Evolutionary conservation across 192 early-diverging fungal genomes (phyloP).

Genomic region (Thamnidium elegans): DNA sequence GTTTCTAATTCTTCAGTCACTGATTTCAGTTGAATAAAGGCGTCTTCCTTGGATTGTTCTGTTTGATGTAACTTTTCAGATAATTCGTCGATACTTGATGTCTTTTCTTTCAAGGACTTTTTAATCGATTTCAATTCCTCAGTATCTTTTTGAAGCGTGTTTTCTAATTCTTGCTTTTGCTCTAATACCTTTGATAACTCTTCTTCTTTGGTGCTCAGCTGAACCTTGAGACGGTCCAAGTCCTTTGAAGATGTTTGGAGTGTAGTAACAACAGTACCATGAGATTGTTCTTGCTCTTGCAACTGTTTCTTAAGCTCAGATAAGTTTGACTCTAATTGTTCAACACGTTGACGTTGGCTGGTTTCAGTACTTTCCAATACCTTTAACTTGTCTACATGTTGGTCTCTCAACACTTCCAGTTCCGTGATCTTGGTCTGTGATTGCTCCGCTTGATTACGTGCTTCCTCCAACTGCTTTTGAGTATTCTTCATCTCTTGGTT

Average conservation of each 20-base stretch:
- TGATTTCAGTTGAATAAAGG: background rate
- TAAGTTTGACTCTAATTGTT: background rate
- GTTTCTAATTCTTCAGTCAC: background rate
- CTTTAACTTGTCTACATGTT: background rate
- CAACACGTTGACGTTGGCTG: too few species aligned
- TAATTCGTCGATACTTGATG: background rate
- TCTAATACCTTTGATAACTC: background rate
- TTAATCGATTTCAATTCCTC: background rate
- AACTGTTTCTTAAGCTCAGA: background rate
- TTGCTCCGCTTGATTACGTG: background rate
- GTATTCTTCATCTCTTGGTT: background rate
- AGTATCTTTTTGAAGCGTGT: background rate
- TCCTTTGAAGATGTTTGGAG: background rate
- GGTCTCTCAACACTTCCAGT: background rate
- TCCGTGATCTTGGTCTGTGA: background rate
- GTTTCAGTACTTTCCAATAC: background rate
- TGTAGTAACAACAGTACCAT: too few species aligned
- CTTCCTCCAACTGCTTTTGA: background rate
- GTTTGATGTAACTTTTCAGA: background rate
- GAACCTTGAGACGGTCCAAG: background rate
- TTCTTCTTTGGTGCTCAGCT: constrained; percentile 5
- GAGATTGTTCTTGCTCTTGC: background rate
- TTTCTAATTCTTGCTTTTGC: constrained; percentile 6
- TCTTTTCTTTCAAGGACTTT: background rate
- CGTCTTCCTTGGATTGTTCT: background rate